Conservation (phyloP, 2,329 filamentous ascomycete genomes). For the Microascus cirrosus region DNA sequence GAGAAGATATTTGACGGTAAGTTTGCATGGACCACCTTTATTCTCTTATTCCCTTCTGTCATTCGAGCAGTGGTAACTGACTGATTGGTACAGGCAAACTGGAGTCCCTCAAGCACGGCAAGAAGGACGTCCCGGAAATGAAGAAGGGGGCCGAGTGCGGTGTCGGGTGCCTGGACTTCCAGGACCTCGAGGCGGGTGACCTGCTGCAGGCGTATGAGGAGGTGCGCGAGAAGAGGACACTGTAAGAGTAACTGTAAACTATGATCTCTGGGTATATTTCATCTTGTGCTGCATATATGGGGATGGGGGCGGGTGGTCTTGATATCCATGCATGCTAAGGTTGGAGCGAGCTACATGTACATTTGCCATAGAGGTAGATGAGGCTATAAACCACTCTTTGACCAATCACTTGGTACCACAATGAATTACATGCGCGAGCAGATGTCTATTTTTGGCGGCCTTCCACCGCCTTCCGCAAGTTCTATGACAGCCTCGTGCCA, state of each 20-base stretch:
- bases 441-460: neutral
- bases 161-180: conserved; percentile 71
- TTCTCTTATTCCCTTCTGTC: neutral
- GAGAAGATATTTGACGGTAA: conserved; percentile 73
- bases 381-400: neutral
- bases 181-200: conserved; percentile 70
- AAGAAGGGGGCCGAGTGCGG: conserved; percentile 91
- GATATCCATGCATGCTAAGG: neutral
- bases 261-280: neutral
- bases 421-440: neutral
- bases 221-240: conserved; percentile 54
- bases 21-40: conserved; percentile 23
- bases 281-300: neutral
- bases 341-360: neutral
- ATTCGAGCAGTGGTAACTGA: no score
- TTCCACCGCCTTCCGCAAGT: neutral
- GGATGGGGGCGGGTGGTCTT: neutral
- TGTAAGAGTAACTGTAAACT: conserved; percentile 22
- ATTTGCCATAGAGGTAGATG: neutral
- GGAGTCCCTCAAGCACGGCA: conserved; percentile 75
- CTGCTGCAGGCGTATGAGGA: conserved; percentile 82
- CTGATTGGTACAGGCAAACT: conserved; percentile 50
- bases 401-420: neutral
- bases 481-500: conserved; percentile 16
- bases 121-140: conserved; percentile 85